These are phyloP conservation scores for Nakataea oryzae DNA, from an alignment of 2,329 filamentous ascomycete genomes.

Conservation along the genomic window DNA sequence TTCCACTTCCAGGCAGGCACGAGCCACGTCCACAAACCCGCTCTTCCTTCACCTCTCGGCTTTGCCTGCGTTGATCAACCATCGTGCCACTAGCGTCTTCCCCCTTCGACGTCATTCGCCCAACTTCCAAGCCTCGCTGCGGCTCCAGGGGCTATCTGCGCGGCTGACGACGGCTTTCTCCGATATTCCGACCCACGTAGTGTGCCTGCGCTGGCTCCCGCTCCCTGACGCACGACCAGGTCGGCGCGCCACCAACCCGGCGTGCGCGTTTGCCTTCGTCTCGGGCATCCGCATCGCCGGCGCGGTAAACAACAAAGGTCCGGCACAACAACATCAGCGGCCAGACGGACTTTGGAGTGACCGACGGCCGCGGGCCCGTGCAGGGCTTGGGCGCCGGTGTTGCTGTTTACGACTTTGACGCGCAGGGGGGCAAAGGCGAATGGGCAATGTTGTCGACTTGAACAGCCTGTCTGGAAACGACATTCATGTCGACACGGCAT, in stretches of 20 bases:
- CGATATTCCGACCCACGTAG: background rate
- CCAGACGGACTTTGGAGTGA: conserved; percentile 1
- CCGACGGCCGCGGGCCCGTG: background rate
- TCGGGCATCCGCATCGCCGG: conserved; percentile 18
- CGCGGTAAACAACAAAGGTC: conserved; percentile 15
- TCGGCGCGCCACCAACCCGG: conserved; percentile 11
- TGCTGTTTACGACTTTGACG: conserved; percentile 13
- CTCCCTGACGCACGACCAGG: conserved; percentile 18
- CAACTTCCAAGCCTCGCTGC: background rate
- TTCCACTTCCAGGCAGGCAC: too few species aligned
- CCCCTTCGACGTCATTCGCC: background rate
- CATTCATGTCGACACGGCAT: conserved; percentile 12
- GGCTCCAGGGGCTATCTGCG: background rate
- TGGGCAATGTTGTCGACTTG: conserved; percentile 15
- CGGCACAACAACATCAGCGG: conserved; percentile 17
- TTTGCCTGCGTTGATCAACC: background rate
- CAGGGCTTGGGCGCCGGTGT: conserved; percentile 11
- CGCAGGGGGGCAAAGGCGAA: conserved; percentile 8
- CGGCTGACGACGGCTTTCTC: background rate
- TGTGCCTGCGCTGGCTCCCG: background rate
- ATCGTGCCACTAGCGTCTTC: background rate
- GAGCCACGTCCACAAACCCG: too few species aligned
- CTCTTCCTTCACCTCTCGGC: too few species aligned
- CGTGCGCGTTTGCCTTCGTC: conserved; percentile 5
- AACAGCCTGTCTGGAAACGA: conserved; percentile 20